Evolutionary conservation across 192 early-diverging fungal genomes (phyloP).

Genomic region (Podila clonocystis): DNA sequence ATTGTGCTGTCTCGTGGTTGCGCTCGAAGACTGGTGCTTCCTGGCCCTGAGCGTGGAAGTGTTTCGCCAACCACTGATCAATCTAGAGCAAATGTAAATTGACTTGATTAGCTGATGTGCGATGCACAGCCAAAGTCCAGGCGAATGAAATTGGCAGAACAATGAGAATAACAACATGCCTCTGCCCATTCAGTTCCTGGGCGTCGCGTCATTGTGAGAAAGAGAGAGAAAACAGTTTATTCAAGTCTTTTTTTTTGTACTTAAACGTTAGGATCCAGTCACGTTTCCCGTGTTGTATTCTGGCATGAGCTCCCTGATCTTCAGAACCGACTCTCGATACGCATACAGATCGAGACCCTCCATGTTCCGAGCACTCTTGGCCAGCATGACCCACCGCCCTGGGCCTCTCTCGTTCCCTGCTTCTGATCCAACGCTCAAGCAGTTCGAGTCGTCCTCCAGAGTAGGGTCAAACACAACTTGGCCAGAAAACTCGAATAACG

Average conservation of each 20-base stretch:
- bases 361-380: background rate
- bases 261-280: too few species aligned
- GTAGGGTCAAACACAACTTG: background rate
- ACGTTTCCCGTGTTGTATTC: background rate
- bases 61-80: constrained; percentile 30
- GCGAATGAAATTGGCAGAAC: background rate
- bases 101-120: background rate
- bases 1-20: constrained; percentile 5
- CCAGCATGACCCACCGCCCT: background rate
- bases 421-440: background rate
- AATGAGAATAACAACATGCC: background rate
- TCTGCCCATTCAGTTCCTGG: background rate
- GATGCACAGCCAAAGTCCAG: background rate
- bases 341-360: background rate
- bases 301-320: background rate
- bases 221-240: too few species aligned
- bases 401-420: background rate
- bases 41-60: constrained; percentile 5
- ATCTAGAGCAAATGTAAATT: constrained; percentile 9
- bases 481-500: background rate
- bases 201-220: background rate
- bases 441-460: background rate
- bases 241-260: too few species aligned
- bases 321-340: background rate
- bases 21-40: constrained; percentile 30